These are phyloP conservation scores for Ophiostoma sp. DNA, from an alignment of 2,329 filamentous ascomycete species.

Conservation along the genomic window DNA sequence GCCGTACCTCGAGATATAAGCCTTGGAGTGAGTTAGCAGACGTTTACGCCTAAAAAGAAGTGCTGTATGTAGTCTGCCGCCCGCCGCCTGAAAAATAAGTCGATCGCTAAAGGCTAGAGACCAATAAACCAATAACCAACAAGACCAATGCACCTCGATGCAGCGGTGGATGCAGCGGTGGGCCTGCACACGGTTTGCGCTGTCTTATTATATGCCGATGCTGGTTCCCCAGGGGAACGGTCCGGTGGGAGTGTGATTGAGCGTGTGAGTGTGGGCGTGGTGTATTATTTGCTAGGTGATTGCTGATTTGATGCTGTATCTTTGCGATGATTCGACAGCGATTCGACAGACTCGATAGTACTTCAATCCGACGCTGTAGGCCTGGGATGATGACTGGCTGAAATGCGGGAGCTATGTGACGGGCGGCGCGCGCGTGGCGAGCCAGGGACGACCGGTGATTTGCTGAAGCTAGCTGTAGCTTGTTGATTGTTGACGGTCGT, in stretches of 20 bases:
- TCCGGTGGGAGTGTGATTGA: neutral
- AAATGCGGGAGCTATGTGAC: neutral
- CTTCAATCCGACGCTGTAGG: neutral
- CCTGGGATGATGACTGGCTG: neutral
- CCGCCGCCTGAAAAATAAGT: neutral
- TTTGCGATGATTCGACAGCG: neutral
- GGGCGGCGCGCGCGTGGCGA: slow-evolving; percentile 9
- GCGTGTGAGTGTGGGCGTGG: neutral
- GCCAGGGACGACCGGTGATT: neutral
- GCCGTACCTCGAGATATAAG: neutral
- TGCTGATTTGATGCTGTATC: neutral
- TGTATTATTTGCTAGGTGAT: neutral
- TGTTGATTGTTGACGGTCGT: neutral
- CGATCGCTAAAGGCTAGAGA: neutral
- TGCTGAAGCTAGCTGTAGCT: slow-evolving; percentile 7
- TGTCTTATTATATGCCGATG: neutral
- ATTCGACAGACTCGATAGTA: neutral
- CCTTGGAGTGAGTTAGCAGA: neutral
- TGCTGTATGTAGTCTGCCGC: neutral
- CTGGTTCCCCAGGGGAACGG: slow-evolving; percentile 5
- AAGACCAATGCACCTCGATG: neutral
- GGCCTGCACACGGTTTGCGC: neutral
- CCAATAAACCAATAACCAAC: neutral
- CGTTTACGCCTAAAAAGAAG: neutral
- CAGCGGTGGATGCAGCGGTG: neutral